A percentile compares a stretch with the other conserved stretches of the same genome.
Evolutionary conservation across 2,329 filamentous ascomycete genomes (phyloP).

Genomic region (Drechslera avenae): DNA sequence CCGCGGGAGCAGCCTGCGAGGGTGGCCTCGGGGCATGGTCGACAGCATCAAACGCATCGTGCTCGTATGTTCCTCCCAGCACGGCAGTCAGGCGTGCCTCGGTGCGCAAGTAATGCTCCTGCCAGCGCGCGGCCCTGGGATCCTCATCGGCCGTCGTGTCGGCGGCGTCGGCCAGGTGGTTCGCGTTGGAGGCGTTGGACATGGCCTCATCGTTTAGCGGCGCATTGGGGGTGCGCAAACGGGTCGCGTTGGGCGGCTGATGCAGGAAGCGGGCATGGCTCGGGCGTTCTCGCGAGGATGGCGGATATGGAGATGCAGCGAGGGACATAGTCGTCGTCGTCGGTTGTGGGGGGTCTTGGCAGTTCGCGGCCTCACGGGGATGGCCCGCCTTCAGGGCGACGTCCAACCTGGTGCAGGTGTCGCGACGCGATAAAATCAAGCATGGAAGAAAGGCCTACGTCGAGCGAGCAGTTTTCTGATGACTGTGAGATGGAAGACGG

Average conservation of each 20-base stretch:
- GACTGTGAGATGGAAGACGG: slow-evolving; percentile 43
- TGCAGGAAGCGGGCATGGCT: slow-evolving; percentile 50
- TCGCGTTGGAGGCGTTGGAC: slow-evolving; percentile 46
- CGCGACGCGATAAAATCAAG: slow-evolving; percentile 46
- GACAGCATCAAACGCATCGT: slow-evolving; percentile 31
- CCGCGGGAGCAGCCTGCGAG: slow-evolving; percentile 40
- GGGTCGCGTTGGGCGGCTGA: slow-evolving; percentile 43
- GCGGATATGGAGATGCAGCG: slow-evolving; percentile 45
- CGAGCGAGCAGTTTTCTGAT: slow-evolving; percentile 34
- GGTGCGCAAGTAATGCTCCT: slow-evolving; percentile 74
- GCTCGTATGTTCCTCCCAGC: slow-evolving; percentile 60
- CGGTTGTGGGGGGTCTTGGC: slow-evolving; percentile 42
- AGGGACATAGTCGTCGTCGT: slow-evolving; percentile 45
- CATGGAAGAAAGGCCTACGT: slow-evolving; percentile 46
- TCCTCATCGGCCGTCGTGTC: slow-evolving; percentile 54
- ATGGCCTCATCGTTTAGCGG: slow-evolving; percentile 53
- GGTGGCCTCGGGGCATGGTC: slow-evolving; percentile 29
- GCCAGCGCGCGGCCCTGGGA: slow-evolving; percentile 64
- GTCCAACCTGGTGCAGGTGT: slow-evolving; percentile 50
- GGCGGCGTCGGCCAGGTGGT: slow-evolving; percentile 45
- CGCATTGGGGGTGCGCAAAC: slow-evolving; percentile 50
- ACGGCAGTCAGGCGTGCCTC: slow-evolving; percentile 78
- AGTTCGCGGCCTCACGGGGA: slow-evolving; percentile 43
- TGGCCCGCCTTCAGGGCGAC: slow-evolving; percentile 47
- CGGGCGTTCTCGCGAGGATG: slow-evolving; percentile 50